These are phyloP conservation scores for Penicillium sp. DNA, from an alignment of 2,329 filamentous ascomycete genomes.

Conservation along the genomic window DNA sequence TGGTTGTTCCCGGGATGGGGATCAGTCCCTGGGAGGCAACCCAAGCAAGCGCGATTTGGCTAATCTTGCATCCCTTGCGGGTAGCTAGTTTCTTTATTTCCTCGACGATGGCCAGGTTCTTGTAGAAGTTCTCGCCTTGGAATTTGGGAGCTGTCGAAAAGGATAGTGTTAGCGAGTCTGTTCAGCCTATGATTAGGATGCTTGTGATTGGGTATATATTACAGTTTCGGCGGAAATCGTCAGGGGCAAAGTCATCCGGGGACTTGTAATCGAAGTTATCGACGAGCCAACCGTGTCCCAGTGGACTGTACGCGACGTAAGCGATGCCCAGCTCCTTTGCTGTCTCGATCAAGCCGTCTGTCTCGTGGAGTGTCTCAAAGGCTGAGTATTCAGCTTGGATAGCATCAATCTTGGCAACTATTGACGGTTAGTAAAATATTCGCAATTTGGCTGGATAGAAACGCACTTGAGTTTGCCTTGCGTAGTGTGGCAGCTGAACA, in stretches of 20 bases:
- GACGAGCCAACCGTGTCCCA: constrained; percentile 51
- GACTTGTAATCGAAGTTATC: constrained; percentile 46
- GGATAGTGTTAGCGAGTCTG: background rate
- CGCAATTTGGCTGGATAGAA: accelerated
- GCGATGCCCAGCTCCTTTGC: constrained; percentile 45
- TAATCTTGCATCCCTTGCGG: constrained; percentile 34
- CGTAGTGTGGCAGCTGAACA: constrained; percentile 49
- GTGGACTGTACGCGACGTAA: constrained; percentile 49
- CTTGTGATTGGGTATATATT: constrained; percentile 19
- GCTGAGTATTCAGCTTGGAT: constrained; percentile 50
- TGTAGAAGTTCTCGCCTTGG: constrained; percentile 50
- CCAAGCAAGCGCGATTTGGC: constrained; percentile 45
- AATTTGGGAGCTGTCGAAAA: constrained; percentile 27
- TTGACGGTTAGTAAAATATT: constrained; percentile 10
- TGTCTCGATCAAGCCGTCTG: constrained; percentile 44
- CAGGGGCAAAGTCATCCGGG: constrained; percentile 48
- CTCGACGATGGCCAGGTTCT: constrained; percentile 45
- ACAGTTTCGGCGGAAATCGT: constrained; percentile 43
- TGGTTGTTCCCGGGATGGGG: constrained; percentile 50
- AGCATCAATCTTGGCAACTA: constrained; percentile 51
- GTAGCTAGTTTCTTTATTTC: constrained; percentile 45
- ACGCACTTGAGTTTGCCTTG: constrained; percentile 46
- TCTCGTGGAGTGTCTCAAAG: constrained; percentile 46
- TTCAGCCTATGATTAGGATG: too few species aligned
- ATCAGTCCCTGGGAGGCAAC: constrained; percentile 46